Evolutionary conservation across 495 filamentous ascomycete genomes (phyloP).

Genomic region (Parachaetomium inaequale): DNA sequence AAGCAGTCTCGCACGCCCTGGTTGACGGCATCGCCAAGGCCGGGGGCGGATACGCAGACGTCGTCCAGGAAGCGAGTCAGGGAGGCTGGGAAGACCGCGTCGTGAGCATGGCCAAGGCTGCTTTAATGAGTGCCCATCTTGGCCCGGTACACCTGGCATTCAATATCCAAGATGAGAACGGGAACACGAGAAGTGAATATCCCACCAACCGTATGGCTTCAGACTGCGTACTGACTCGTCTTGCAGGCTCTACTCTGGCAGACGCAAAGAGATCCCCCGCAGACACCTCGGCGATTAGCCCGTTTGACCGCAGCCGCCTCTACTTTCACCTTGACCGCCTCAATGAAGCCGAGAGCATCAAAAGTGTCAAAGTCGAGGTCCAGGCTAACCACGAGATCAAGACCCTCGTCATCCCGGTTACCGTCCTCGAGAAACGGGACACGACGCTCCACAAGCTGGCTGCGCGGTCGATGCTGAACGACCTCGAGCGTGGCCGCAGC

Average conservation of each 20-base stretch:
- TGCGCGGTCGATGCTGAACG: slow-evolving; percentile 18
- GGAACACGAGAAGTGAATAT: background rate
- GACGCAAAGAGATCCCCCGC: slow-evolving; percentile 16
- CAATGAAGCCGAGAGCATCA: background rate
- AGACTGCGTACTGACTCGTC: background rate
- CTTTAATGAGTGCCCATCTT: slow-evolving; percentile 17
- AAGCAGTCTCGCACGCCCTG: slow-evolving; percentile 20
- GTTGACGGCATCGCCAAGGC: slow-evolving; percentile 23
- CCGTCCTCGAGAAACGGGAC: slow-evolving; percentile 6
- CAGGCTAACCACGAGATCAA: background rate
- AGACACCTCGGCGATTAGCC: slow-evolving; percentile 13
- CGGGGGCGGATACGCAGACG: slow-evolving; percentile 21
- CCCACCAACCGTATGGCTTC: background rate
- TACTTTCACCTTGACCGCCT: slow-evolving; percentile 15
- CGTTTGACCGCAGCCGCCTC: slow-evolving; percentile 16
- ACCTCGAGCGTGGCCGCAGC: slow-evolving; percentile 19
- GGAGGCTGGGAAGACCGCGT: slow-evolving; percentile 23
- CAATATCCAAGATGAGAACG: background rate
- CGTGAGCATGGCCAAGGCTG: slow-evolving; percentile 21
- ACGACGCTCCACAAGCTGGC: slow-evolving; percentile 19
- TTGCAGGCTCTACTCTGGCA: background rate
- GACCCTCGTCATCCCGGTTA: background rate
- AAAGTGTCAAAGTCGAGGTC: background rate
- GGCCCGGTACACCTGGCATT: slow-evolving; percentile 17
- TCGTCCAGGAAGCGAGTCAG: slow-evolving; percentile 8